These are phyloP conservation scores for Sambucus nigra DNA, from an alignment of 129 eudicot species.

Conservation along the genomic window DNA sequence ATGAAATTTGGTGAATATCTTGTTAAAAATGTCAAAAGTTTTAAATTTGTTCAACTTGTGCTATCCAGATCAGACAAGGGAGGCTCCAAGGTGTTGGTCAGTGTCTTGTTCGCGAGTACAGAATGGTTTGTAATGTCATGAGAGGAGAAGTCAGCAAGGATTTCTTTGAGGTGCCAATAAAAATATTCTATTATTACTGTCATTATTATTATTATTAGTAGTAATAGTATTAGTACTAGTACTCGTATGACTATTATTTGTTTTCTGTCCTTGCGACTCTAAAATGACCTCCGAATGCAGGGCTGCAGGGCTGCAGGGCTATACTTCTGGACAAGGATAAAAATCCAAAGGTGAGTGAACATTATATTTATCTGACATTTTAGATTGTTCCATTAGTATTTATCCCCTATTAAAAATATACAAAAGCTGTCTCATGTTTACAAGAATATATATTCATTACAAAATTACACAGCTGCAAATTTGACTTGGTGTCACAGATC, in stretches of 20 bases:
- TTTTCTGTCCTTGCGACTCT: neutral
- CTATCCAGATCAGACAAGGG: conserved; percentile 78
- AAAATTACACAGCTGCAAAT: too few species aligned
- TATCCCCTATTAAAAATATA: too few species aligned
- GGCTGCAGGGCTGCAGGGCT: conserved; percentile 99
- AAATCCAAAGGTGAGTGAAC: conserved; percentile 71
- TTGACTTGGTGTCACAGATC: too few species aligned
- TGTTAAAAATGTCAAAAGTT: neutral
- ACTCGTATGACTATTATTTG: neutral
- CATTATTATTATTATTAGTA: too few species aligned
- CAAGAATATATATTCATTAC: too few species aligned
- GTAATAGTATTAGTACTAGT: too few species aligned
- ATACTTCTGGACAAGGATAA: conserved; percentile 76
- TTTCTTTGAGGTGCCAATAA: conserved; percentile 69
- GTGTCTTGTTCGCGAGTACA: conserved; percentile 82
- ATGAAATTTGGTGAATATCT: neutral
- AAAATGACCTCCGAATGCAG: conserved; percentile 31
- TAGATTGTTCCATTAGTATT: too few species aligned
- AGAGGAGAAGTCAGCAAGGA: conserved; percentile 75
- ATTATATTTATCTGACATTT: neutral
- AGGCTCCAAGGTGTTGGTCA: conserved; percentile 89
- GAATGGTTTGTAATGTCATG: conserved; percentile 77
- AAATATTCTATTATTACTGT: too few species aligned
- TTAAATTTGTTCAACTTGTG: conserved; percentile 6
- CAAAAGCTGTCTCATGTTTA: too few species aligned